Evolutionary conservation across 306 rosid species (phyloP).

Genomic region (Hippophae tibetana): DNA sequence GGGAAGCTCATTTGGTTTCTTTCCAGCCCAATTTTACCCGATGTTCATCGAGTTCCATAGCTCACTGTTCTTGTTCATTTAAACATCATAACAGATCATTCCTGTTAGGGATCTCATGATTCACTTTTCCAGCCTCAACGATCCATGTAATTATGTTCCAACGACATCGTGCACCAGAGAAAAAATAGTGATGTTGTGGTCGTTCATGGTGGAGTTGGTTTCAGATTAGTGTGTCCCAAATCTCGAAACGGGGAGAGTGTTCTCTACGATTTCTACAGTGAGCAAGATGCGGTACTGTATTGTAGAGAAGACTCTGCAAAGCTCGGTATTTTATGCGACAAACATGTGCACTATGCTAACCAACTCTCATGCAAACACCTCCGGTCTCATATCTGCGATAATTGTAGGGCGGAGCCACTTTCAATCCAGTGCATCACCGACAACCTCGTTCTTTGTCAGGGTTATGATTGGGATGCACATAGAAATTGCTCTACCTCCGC

Average conservation of each 20-base stretch:
- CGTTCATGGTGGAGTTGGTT: too few species aligned
- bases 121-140: too few species aligned
- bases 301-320: conserved; percentile 64
- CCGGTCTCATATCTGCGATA: conserved; percentile 53
- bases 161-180: too few species aligned
- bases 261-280: conserved; percentile 52
- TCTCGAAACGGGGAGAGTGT: conserved; percentile 17
- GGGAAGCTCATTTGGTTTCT: too few species aligned
- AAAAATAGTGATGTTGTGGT: too few species aligned
- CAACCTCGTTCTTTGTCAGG: conserved; percentile 52
- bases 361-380: conserved; percentile 17
- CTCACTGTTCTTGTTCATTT: too few species aligned
- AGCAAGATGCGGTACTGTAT: conserved; percentile 42
- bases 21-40: too few species aligned
- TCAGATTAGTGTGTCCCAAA: conserved; percentile 25
- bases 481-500: conserved; percentile 33
- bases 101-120: too few species aligned
- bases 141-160: too few species aligned
- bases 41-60: too few species aligned
- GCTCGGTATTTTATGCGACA: conserved; percentile 63
- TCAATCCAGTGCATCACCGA: conserved; percentile 51
- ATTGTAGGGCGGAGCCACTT: conserved; percentile 40
- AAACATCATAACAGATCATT: too few species aligned
- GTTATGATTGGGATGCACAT: conserved; percentile 56
- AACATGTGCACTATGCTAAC: conserved; percentile 61